Conservation (phyloP, 1,139 yeast genomes). For the Magnusiomyces fungicola region DNA sequence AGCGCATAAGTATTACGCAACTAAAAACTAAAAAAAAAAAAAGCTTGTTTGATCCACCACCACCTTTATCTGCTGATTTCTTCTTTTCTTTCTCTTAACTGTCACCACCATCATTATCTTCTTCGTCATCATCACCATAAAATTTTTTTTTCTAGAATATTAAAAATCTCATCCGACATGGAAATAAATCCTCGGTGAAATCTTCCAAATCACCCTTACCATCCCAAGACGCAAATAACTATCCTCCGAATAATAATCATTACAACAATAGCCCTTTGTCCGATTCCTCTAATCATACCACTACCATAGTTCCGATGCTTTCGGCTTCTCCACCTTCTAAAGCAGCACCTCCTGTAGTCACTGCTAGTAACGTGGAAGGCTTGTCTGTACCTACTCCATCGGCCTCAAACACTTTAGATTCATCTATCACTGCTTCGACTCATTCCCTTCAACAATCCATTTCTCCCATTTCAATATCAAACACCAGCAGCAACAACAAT, state of each 20-base stretch:
- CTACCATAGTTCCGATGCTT: background rate
- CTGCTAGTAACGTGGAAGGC: background rate
- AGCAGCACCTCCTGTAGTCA: slow-evolving; percentile 4
- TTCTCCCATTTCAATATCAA: background rate
- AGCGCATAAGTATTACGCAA: too few relatives aligned
- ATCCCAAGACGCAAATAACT: background rate
- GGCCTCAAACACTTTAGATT: background rate
- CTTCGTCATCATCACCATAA: too few relatives aligned
- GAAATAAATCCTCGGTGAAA: background rate
- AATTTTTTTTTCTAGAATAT: slow-evolving; percentile 2
- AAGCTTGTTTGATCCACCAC: too few relatives aligned
- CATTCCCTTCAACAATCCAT: background rate
- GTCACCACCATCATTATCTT: too few relatives aligned
- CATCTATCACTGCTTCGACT: background rate
- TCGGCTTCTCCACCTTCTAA: background rate
- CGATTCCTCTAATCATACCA: background rate
- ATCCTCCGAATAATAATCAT: background rate
- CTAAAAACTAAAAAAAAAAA: too few relatives aligned
- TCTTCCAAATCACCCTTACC: background rate
- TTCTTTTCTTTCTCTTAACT: too few relatives aligned
- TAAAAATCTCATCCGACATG: slow-evolving; percentile 3
- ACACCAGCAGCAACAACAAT: background rate
- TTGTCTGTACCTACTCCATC: too few relatives aligned
- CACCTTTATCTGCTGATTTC: too few relatives aligned
- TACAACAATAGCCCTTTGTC: background rate